Evolutionary conservation across 2,329 filamentous ascomycete genomes (phyloP).

Genomic region (Didymosphaeria variabile): DNA sequence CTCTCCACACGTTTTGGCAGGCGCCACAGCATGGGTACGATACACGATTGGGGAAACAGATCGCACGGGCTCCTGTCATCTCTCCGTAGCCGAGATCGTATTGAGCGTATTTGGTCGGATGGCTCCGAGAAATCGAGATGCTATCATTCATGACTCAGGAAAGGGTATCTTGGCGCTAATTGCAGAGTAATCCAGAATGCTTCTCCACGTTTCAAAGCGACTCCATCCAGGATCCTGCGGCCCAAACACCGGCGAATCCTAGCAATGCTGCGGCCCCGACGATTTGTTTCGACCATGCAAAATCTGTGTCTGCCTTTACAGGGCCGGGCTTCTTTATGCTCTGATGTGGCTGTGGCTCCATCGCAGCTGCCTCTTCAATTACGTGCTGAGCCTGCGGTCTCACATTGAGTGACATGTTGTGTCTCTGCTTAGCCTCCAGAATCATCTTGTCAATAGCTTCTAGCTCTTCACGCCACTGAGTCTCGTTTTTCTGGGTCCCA

Average conservation of each 20-base stretch:
- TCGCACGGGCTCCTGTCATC: slow-evolving; percentile 1
- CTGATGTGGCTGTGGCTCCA: slow-evolving; percentile 20
- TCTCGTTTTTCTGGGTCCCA: slow-evolving; percentile 55
- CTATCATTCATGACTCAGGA: background rate
- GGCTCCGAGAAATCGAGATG: background rate
- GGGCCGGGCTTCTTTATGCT: slow-evolving; percentile 41
- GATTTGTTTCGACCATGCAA: slow-evolving; percentile 52
- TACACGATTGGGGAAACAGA: background rate
- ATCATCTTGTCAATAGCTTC: slow-evolving; percentile 72
- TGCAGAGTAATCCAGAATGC: background rate
- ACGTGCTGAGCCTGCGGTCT: slow-evolving; percentile 33
- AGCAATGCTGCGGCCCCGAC: slow-evolving; percentile 51
- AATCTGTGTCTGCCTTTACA: slow-evolving; percentile 46
- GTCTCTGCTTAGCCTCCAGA: slow-evolving; percentile 60
- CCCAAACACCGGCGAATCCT: slow-evolving; percentile 52
- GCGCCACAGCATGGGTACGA: background rate
- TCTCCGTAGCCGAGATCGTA: background rate
- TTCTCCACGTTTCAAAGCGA: slow-evolving; percentile 24
- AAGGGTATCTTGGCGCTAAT: slow-evolving; percentile 12
- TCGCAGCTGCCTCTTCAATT: slow-evolving; percentile 31
- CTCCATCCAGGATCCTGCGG: slow-evolving; percentile 52
- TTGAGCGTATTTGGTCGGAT: background rate
- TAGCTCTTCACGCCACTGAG: slow-evolving; percentile 72
- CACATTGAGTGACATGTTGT: slow-evolving; percentile 42
- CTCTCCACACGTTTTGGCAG: background rate